Base-by-base conservation (phyloP, 257 asterid genomes). In the Sherardia arvensis region DNA sequence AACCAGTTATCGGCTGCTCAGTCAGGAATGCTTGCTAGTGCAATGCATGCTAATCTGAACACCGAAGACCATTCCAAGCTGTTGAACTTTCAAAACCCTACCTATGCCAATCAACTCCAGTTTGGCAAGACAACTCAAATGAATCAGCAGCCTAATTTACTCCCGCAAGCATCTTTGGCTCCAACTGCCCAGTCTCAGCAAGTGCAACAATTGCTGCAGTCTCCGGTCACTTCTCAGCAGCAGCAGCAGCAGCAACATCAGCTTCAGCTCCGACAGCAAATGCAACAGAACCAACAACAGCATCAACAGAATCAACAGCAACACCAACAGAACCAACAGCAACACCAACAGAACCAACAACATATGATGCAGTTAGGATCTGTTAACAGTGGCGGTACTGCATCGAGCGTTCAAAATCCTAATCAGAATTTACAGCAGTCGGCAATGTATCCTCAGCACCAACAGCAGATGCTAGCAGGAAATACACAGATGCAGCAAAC, bases 1-100 rank as follows among this genome's bases (percentile, higher is more conserved):
- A 80, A 85, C 66, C 90, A 87, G 65, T 62, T 77, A 55, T 63
- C 92, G 0, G 65, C 78, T 33, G 71, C 81, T 69, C 95, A 84
- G 53, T 51, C 90, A 3, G 85, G 84, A 15, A 14, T 80, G 38
- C 66, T 76, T 25, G 81, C 88, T 14, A 40, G 70, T 61, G 79
- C 70, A 61, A 57, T 78, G 11, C 81, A 73, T 23, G 68, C 71
- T 66, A 81, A 73, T 73, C 62, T 77, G 26, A 66, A 74, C 57
- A 26, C 68, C 2, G 87, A 85, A 22, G 94, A 91, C 65, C 90
- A 77, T 43, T 78, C 96, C 28, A 87, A 87, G 76, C 78, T 87
- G 53, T 66, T 89, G 78, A 89, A 68, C 78, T 92, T 92, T 73
- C 96, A 89, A 69, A 75, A 90, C 62, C 97, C 97, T 5, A 66